phyloP scores from a whole-genome alignment of 1,139 yeast species.

The Nakaseomyces bracarensis region DNA sequence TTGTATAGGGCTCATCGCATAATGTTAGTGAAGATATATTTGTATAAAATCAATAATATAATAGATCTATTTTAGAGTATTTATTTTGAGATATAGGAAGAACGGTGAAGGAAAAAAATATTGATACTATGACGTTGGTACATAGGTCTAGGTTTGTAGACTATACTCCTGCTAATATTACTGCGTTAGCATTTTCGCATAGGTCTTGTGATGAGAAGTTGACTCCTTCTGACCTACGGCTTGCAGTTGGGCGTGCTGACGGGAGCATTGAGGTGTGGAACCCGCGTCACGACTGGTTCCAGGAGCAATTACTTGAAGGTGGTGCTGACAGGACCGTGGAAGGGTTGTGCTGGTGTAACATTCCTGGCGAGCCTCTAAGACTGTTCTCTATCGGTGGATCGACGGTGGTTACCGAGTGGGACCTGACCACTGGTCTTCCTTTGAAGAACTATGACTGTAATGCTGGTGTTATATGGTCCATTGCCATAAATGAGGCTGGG shows the following conservation, averaged over 20 bases:
- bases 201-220: conserved; percentile 39
- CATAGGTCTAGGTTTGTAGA: conserved; percentile 94
- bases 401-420: conserved; percentile 89
- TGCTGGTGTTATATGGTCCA: conserved; percentile 90
- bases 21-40: no score
- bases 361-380: conserved; percentile 47
- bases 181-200: conserved; percentile 76
- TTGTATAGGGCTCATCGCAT: no score
- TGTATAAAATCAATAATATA: no score
- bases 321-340: conserved; percentile 80
- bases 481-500: conserved; percentile 57
- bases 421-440: conserved; percentile 65
- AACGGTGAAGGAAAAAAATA: background rate
- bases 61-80: background rate
- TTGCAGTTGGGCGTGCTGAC: conserved; percentile 88
- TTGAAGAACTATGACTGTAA: conserved; percentile 76
- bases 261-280: conserved; percentile 98
- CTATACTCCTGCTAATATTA: conserved; percentile 76
- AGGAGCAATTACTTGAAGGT: conserved; percentile 62
- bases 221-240: conserved; percentile 56
- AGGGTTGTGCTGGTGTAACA: conserved; percentile 71
- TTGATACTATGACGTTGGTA: conserved; percentile 33
- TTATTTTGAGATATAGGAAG: background rate
- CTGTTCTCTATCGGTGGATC: conserved; percentile 93
- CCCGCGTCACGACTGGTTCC: conserved; percentile 56